Percentiles rank a stretch among this genome's conserved stretches.
Evolutionary conservation across 176 grass and related monocot species (phyloP).

Genomic region (Areca catechu): DNA sequence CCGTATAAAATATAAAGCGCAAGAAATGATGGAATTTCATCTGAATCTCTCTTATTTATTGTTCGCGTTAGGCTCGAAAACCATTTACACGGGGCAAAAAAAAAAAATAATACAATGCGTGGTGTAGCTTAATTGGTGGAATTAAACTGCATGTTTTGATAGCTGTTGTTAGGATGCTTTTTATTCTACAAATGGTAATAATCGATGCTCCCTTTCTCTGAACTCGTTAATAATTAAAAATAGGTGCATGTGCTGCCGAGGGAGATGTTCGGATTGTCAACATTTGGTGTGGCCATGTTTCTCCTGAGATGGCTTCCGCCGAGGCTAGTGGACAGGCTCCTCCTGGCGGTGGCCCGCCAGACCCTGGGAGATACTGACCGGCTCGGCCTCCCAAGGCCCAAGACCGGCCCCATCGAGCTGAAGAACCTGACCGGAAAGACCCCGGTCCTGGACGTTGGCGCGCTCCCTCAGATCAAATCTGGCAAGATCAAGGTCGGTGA

Average conservation of each 20-base stretch:
- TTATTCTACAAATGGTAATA: too few relatives aligned
- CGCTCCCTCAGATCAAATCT: conserved; percentile 71
- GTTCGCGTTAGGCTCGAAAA: too few relatives aligned
- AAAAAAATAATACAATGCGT: too few relatives aligned
- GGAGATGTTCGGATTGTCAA: conserved; percentile 77
- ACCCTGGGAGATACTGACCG: conserved; percentile 61
- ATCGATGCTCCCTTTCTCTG: too few relatives aligned
- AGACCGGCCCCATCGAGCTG: conserved; percentile 84
- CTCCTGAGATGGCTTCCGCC: conserved; percentile 58
- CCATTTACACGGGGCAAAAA: too few relatives aligned
- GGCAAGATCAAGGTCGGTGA: conserved; percentile 80
- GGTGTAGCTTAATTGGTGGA: too few relatives aligned
- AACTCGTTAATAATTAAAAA: too few relatives aligned
- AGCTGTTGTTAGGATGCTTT: too few relatives aligned
- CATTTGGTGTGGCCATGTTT: conserved; percentile 71
- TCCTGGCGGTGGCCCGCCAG: conserved; percentile 48
- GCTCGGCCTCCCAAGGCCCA: conserved; percentile 68
- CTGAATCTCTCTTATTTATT: too few relatives aligned
- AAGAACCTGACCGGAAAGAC: conserved; percentile 89
- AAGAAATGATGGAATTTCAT: too few relatives aligned
- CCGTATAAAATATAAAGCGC: too few relatives aligned
- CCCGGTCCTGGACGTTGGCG: conserved; percentile 81
- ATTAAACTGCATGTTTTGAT: too few relatives aligned
- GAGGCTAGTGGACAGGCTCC: conserved; percentile 52
- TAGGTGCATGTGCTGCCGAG: conserved; percentile 85